These are phyloP conservation scores for Kazachstania sp. DNA, from an alignment of 1,139 yeast genomes.

Conservation along the genomic window DNA sequence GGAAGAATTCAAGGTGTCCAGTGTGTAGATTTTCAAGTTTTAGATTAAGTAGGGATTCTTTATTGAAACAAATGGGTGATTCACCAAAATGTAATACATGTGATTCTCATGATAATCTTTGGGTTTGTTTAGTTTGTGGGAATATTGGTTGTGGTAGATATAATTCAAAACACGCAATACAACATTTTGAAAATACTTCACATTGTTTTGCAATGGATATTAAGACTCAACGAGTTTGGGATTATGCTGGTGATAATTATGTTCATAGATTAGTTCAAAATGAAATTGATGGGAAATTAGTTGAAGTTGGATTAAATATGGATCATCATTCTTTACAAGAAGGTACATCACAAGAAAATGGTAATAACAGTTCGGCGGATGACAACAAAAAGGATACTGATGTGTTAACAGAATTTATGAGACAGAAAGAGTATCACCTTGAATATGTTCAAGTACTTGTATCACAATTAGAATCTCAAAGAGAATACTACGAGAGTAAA, in stretches of 20 bases:
- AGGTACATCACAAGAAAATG: not conserved
- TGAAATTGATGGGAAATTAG: constrained; percentile 77
- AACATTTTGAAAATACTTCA: constrained; percentile 67
- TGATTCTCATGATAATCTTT: constrained; percentile 57
- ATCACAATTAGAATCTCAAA: constrained; percentile 80
- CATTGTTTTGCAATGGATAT: constrained; percentile 94
- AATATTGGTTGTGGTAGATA: constrained; percentile 86
- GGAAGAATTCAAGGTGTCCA: constrained; percentile 91
- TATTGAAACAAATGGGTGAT: constrained; percentile 34
- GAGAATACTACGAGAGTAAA: constrained; percentile 70
- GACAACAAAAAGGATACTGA: constrained; percentile 17
- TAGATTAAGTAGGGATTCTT: constrained; percentile 17
- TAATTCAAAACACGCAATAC: constrained; percentile 77
- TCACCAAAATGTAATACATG: constrained; percentile 35
- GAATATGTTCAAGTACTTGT: constrained; percentile 75
- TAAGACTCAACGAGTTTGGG: constrained; percentile 85
- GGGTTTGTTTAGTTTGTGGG: constrained; percentile 92
- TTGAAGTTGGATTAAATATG: constrained; percentile 40
- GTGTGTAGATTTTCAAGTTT: constrained; percentile 72
- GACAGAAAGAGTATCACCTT: constrained; percentile 50
- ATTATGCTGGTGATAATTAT: constrained; percentile 84
- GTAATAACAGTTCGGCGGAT: not conserved
- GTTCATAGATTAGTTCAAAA: constrained; percentile 82
- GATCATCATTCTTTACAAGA: not conserved
- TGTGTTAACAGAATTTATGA: constrained; percentile 31